Conservation (phyloP, 2,329 filamentous ascomycete genomes). For the Fusarium decemcellulare region DNA sequence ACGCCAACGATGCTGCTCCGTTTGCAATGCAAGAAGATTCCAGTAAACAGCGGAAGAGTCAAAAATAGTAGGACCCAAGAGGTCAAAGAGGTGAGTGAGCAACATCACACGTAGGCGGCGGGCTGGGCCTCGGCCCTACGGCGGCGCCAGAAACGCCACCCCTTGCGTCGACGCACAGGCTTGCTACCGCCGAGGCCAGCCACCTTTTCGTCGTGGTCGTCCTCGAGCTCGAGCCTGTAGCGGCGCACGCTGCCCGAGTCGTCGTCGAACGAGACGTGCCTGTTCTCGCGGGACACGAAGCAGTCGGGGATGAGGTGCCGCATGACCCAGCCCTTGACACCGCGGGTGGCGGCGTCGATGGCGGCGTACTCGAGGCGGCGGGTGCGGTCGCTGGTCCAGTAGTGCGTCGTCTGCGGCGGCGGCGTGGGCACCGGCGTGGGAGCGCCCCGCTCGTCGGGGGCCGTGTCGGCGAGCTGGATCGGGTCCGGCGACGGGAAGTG, state of each 20-base stretch:
- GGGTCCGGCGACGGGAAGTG: slow-evolving; percentile 64
- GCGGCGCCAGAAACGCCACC: slow-evolving; percentile 49
- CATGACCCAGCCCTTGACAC: slow-evolving; percentile 72
- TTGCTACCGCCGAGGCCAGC: slow-evolving; percentile 3
- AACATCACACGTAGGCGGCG: slow-evolving; percentile 25
- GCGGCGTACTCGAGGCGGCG: slow-evolving; percentile 76
- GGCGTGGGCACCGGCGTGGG: slow-evolving; percentile 52
- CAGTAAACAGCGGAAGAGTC: background rate
- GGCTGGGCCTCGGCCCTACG: slow-evolving; percentile 43
- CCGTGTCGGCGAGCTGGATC: slow-evolving; percentile 44
- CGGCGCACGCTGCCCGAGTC: slow-evolving; percentile 74
- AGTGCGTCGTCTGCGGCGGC: slow-evolving; percentile 73
- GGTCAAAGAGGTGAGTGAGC: slow-evolving; percentile 2
- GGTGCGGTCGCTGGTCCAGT: slow-evolving; percentile 76
- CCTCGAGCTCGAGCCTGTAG: slow-evolving; percentile 72
- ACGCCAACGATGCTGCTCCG: slow-evolving; percentile 53
- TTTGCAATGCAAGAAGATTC: slow-evolving; percentile 38
- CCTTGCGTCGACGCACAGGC: slow-evolving; percentile 39
- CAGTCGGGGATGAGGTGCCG: slow-evolving; percentile 72
- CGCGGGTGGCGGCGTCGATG: slow-evolving; percentile 73
- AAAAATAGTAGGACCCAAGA: slow-evolving; percentile 1
- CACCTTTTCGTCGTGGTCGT: slow-evolving; percentile 52
- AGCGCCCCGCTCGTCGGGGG: slow-evolving; percentile 34
- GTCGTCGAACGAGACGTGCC: slow-evolving; percentile 71
- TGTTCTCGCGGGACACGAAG: slow-evolving; percentile 65